These are phyloP conservation scores for Acanthamoeba quina DNA, from an alignment of 208 protist species.

Conservation along the genomic window DNA sequence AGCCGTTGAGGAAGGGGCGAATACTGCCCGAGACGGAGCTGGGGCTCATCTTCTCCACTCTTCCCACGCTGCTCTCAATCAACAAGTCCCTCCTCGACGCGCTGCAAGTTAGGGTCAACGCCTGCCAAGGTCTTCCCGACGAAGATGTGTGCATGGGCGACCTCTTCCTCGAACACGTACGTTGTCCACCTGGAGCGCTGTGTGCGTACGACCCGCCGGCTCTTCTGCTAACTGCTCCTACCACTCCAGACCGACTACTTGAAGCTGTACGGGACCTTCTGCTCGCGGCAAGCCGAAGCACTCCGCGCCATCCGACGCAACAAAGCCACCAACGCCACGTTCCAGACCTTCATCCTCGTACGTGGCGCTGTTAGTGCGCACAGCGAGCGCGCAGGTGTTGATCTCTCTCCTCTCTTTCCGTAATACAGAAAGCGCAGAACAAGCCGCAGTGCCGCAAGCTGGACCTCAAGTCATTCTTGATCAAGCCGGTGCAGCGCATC, in stretches of 20 bases:
- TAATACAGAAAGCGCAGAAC: constrained; percentile 3
- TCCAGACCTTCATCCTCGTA: constrained; percentile 44
- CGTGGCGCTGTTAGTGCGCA: not conserved
- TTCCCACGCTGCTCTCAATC: not conserved
- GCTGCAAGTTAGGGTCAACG: not conserved
- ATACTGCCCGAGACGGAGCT: constrained; percentile 15
- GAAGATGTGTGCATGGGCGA: constrained; percentile 29
- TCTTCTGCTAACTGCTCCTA: not conserved
- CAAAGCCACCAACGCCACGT: constrained; percentile 26
- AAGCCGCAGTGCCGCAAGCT: constrained; percentile 38
- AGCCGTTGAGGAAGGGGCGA: constrained; percentile 13
- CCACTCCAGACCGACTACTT: constrained; percentile 22
- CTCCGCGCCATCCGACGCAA: constrained; percentile 35
- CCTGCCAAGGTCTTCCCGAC: constrained; percentile 13
- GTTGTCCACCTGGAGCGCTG: not conserved
- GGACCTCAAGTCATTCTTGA: constrained; percentile 50
- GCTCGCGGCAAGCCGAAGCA: constrained; percentile 25
- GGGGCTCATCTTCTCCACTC: constrained; percentile 22
- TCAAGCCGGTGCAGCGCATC: constrained; percentile 43
- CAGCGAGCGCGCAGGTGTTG: not conserved
- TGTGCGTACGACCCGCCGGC: too few relatives aligned
- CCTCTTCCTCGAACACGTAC: constrained; percentile 29
- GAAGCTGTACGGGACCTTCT: constrained; percentile 44
- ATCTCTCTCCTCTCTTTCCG: not conserved
- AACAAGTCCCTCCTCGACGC: constrained; percentile 44